Evolutionary conservation across 2,329 filamentous ascomycete species (phyloP).

Genomic region (Alternaria gansuensis): DNA sequence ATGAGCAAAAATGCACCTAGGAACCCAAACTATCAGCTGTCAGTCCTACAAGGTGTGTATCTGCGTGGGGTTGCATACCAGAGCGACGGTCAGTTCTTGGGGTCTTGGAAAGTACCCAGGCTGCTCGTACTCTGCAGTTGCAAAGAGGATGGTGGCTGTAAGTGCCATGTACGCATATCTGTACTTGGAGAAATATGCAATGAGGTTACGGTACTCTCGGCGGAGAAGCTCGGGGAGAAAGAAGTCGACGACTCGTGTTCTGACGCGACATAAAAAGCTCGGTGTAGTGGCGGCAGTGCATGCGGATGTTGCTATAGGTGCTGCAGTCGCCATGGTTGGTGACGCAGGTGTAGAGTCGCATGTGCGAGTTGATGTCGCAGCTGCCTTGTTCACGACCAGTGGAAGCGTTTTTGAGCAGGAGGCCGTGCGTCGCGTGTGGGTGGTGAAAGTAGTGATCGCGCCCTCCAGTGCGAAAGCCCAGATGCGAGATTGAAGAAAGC

Average conservation of each 20-base stretch:
- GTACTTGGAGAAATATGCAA: background rate
- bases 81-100: background rate
- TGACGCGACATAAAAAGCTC: background rate
- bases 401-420: background rate
- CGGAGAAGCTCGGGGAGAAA: slow-evolving; percentile 12
- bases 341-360: background rate
- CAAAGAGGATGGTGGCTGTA: background rate
- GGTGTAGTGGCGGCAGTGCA: background rate
- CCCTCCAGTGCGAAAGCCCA: background rate
- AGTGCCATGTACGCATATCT: background rate
- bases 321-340: background rate
- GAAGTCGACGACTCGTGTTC: background rate
- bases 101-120: slow-evolving; percentile 11
- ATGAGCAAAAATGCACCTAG: slow-evolving; percentile 4
- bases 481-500: background rate
- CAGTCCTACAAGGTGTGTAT: background rate
- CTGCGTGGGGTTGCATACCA: background rate
- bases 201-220: slow-evolving; percentile 5
- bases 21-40: slow-evolving; percentile 1
- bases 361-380: background rate
- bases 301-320: background rate
- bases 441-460: background rate
- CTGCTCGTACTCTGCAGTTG: slow-evolving; percentile 17
- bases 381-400: background rate
- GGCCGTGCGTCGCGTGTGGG: background rate